Evolutionary conservation across 495 filamentous ascomycete species (phyloP).

Genomic region (Trichoderma asperelloides): DNA sequence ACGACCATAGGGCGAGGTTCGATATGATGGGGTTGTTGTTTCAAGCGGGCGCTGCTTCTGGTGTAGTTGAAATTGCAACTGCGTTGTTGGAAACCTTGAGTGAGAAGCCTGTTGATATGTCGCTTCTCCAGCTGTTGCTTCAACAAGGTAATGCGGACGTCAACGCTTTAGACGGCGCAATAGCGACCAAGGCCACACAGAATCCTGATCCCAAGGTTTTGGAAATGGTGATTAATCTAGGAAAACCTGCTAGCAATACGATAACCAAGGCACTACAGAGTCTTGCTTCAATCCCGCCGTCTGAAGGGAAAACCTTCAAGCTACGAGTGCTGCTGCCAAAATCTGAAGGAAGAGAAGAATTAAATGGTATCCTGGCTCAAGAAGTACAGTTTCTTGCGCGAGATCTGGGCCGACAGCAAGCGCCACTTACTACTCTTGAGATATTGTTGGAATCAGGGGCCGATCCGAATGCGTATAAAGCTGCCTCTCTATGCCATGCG

Average conservation of each 20-base stretch:
- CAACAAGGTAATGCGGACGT: conserved; percentile 34
- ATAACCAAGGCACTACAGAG: conserved; percentile 25
- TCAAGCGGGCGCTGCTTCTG: conserved; percentile 26
- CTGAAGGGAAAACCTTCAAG: conserved; percentile 28
- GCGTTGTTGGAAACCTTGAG: conserved; percentile 26
- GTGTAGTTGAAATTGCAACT: conserved; percentile 24
- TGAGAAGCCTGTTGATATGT: conserved; percentile 27
- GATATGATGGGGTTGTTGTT: conserved; percentile 33
- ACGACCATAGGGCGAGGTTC: conserved; percentile 22
- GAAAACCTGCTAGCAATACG: conserved; percentile 25
- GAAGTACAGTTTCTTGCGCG: conserved; percentile 31
- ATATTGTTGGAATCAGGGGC: conserved; percentile 34
- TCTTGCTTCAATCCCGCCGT: conserved; percentile 23
- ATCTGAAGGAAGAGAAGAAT: conserved; percentile 23
- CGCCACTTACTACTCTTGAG: conserved; percentile 25
- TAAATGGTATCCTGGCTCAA: conserved; percentile 26
- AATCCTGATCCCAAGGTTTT: conserved; percentile 29
- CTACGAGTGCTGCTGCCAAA: conserved; percentile 29
- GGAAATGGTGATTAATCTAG: conserved; percentile 32
- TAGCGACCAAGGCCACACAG: conserved; percentile 18
- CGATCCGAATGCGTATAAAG: conserved; percentile 34
- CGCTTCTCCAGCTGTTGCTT: conserved; percentile 28
- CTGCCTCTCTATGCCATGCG: conserved; percentile 30
- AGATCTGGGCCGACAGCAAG: conserved; percentile 16
- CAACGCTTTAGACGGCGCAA: conserved; percentile 29